Percentiles rank a stretch among this genome's conserved stretches.
Evolutionary conservation across 2,329 filamentous ascomycete genomes (phyloP).

Genomic region (Fusarium odoratissimum): DNA sequence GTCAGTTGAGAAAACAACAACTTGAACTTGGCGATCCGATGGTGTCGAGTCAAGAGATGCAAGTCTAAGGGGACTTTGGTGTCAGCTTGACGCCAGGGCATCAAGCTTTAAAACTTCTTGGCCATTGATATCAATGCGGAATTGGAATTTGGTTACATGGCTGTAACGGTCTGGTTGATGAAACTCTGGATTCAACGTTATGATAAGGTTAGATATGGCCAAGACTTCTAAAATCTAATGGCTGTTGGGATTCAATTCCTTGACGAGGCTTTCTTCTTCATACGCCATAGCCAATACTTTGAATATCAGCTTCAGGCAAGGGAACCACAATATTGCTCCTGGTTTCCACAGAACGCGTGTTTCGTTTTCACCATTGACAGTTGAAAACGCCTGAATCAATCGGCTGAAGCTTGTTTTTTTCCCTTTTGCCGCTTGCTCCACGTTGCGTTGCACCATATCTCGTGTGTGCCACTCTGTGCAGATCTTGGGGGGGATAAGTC

Average conservation of each 20-base stretch:
- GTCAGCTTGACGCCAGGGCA: conserved; percentile 11
- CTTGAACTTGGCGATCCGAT: conserved; percentile 9
- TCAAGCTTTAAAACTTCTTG: conserved; percentile 13
- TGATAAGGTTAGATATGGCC: neutral
- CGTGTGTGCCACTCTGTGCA: conserved; percentile 19
- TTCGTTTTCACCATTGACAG: conserved; percentile 7
- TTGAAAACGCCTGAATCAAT: conserved; percentile 8
- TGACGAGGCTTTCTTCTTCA: neutral
- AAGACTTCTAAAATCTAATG: neutral
- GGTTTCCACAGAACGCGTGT: conserved; percentile 30
- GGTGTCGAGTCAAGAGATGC: conserved; percentile 3
- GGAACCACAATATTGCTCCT: conserved; percentile 8
- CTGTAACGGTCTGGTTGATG: neutral
- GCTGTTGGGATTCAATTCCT: neutral
- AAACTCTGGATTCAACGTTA: neutral
- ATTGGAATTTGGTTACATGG: neutral
- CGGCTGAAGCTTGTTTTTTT: conserved; percentile 24
- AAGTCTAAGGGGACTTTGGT: conserved; percentile 4
- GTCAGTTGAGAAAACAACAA: conserved; percentile 19
- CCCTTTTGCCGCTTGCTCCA: conserved; percentile 33
- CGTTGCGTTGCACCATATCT: conserved; percentile 24
- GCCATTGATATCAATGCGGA: neutral
- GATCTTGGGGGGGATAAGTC: conserved; percentile 16
- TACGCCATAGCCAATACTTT: neutral
- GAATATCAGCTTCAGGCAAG: neutral